Base-by-base conservation (phyloP, 805 yeast genomes). In the Priceomyces medius region DNA sequence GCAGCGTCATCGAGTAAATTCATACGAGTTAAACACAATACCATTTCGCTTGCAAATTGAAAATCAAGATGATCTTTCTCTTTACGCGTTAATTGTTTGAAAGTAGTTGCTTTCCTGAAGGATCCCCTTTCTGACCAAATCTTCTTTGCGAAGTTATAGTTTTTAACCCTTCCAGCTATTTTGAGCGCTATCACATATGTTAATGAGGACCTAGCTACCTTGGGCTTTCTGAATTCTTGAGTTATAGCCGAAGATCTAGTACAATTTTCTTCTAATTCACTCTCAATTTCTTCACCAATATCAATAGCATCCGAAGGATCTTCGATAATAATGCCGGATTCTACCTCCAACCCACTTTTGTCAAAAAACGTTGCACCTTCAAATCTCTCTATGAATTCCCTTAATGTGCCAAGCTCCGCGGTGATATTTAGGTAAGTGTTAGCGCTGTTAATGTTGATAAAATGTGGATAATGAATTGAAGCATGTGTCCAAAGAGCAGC, bases 111-210 rank as follows among this genome's bases (percentile, higher is more conserved):
- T 44, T 77, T 78, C 38, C 97, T 70, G 63, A 74, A 88, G 17
- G 58, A 46, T 2, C 97, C 97, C 53, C 97, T 76, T 53, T 86
- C 95, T 2, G 64, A 60, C 95, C 96, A 89, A 1, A 86, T 68
- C 19, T 63, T 59, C 42, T 79, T 80, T 3, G 89, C 90, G 55
- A 84, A 77, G 0, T 67, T 68, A 31, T 73, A 59, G 51, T 82
- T 76, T 29, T 72, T 68, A 53, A 76, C 76, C 35, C 69, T 66
- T 9, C 74, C 73, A 1, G 91, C 86, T 1, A 91, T 91, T 43
- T 76, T 71, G 53, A 88, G 63, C 7, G 85, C 81, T 20, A 81
- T 65, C 37, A 74, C 74, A 55, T 85, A 88, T 2, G 81, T 56
- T 24, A 73, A 58, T 29, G 79, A 74, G 12, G 54, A 56, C 24